phyloP scores from a whole-genome alignment of 345 rosid species.

The Melaleuca alternifolia region DNA sequence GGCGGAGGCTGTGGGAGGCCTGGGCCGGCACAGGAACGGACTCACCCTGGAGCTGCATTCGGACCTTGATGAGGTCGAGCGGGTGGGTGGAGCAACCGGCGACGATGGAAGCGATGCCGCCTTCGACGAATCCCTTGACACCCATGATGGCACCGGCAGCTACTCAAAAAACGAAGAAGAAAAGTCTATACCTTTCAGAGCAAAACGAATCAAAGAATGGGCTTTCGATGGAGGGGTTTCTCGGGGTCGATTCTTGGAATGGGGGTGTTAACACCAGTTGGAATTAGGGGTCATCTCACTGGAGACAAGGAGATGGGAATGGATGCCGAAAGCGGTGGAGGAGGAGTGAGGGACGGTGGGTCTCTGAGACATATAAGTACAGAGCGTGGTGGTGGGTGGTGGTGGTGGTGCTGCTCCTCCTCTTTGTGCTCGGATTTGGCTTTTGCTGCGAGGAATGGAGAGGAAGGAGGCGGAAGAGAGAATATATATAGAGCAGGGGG shows the following conservation, averaged over 20 bases:
- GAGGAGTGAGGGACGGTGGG: slow-evolving; percentile 61
- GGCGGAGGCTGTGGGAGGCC: slow-evolving; percentile 40
- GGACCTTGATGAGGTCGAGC: slow-evolving; percentile 76
- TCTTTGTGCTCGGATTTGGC: background rate
- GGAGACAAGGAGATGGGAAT: slow-evolving; percentile 70
- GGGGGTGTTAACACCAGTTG: slow-evolving; percentile 17
- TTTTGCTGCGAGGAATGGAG: background rate
- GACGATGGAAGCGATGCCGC: slow-evolving; percentile 62
- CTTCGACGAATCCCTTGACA: slow-evolving; percentile 67
- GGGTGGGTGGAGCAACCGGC: slow-evolving; percentile 87
- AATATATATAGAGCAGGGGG: background rate
- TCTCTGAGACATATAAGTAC: slow-evolving; percentile 69
- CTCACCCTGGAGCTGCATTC: slow-evolving; percentile 84
- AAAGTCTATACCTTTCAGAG: background rate
- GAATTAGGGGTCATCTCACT: slow-evolving; percentile 51
- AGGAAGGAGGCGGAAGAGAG: background rate
- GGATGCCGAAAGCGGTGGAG: slow-evolving; percentile 49
- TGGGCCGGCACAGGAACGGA: slow-evolving; percentile 12
- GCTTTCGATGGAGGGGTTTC: background rate
- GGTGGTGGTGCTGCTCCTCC: too few relatives aligned
- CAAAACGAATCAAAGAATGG: background rate
- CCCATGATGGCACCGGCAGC: slow-evolving; percentile 28
- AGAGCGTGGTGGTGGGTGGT: background rate
- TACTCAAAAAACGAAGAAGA: too few relatives aligned
- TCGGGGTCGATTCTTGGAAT: too few relatives aligned